Percentiles rank a stretch among this genome's conserved stretches.
Conservation (phyloP, 352 stramenopile genomes). For the Globisporangium echinulatum region DNA sequence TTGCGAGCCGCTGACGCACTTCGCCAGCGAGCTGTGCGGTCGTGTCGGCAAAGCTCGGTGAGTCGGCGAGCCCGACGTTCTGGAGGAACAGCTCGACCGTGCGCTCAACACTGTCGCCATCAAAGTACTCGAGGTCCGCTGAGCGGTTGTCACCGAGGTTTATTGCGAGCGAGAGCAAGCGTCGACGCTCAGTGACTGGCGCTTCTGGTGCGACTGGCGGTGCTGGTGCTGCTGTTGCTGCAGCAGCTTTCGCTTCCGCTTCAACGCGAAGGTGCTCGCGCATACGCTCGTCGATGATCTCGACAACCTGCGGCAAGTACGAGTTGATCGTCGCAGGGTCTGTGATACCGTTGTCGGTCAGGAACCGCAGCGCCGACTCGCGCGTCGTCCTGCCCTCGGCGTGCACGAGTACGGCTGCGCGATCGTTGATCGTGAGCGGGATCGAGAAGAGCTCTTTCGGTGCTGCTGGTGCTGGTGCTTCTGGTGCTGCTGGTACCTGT, state of each 20-base stretch:
- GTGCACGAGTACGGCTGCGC: conserved; percentile 45
- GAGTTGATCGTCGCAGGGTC: conserved; percentile 28
- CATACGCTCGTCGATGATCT: conserved; percentile 49
- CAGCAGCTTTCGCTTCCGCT: conserved; percentile 12
- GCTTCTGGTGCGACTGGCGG: conserved; percentile 10
- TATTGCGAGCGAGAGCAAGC: conserved; percentile 41
- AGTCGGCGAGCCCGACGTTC: conserved; percentile 30
- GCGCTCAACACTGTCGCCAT: conserved; percentile 59
- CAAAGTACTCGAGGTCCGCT: conserved; percentile 56
- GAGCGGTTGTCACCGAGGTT: conserved; percentile 41
- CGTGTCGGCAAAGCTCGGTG: conserved; percentile 38
- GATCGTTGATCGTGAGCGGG: conserved; percentile 48
- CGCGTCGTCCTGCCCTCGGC: conserved; percentile 50
- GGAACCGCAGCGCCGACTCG: conserved; percentile 53
- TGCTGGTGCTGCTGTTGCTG: background rate
- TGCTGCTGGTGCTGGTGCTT: conserved; percentile 1
- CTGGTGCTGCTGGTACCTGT: conserved; percentile 8
- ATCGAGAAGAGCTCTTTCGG: conserved; percentile 59
- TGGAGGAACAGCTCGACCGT: conserved; percentile 64
- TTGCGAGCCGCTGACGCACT: conserved; percentile 26
- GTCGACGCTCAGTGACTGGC: conserved; percentile 15
- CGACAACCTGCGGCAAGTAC: conserved; percentile 45
- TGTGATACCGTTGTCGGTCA: conserved; percentile 50
- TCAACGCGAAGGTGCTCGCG: conserved; percentile 38
- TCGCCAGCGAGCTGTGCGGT: conserved; percentile 32